Evolutionary conservation across 2,329 filamentous ascomycete species (phyloP), one percentile per base, ranked within the genome.

Genomic region (Paecilomyces niveus): DNA sequence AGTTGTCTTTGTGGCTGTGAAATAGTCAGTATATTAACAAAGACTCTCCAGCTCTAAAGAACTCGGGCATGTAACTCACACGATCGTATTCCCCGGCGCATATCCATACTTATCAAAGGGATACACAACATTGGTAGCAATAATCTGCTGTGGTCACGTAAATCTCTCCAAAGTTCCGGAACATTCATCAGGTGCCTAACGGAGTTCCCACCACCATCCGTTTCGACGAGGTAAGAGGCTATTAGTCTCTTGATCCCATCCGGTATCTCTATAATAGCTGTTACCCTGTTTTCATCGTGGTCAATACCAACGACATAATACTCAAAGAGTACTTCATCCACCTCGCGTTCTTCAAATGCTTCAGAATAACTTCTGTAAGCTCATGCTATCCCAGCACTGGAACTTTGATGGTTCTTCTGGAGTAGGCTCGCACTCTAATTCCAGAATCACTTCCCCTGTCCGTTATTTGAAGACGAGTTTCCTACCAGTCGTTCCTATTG

Each of bases 81-180:
- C 65, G 60, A 76, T 65, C 62, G 77, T 78, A 35, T 78, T 77
- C 5, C 71, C 74, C 26, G 74, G 73, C 53, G 67, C 67, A 67
- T 75, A 78, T 13, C 68, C 70, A 45, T 76, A 65, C 11, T 66
- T 62, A 8, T 71, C 64, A 55, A 65, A 65, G 5, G 61, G 62
- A 54, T 65, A 65, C 49, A 62, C 50, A 5, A 65, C 61, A 39
- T 65, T 65, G 29, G 63, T 63, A 10, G 64, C 63, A 6, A 65
- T 61, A 21, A 65, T 59, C 59, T 61, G 61, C 33, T 59, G 65
- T 9, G 69, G 65, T n/a, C 74, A 64, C 4, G 72, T 74, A 26
- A 71, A 70, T 54, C 72, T 72, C 7, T 66, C 61, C 11, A 74
- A 67, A 2, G 54, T 22, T 22, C 22, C 22, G 22, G 29, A 3